phyloP scores from a whole-genome alignment of 805 yeast species.

The Ogataea pilisensis region DNA sequence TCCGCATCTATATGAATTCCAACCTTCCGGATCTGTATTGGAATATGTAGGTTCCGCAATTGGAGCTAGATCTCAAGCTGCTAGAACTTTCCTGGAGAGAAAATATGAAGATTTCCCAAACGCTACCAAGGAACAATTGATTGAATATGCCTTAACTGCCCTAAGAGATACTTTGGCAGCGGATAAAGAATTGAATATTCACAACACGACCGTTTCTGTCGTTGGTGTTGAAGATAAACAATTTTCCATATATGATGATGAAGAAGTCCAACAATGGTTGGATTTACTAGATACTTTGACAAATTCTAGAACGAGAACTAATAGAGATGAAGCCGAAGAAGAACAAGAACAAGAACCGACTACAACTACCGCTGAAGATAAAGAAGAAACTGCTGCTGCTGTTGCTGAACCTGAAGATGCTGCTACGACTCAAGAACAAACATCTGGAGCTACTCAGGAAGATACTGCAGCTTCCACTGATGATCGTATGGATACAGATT shows the following conservation, averaged over 20 bases:
- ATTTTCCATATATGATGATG: constrained; percentile 82
- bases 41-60: constrained; percentile 93
- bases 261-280: constrained; percentile 78
- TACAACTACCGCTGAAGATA: no score
- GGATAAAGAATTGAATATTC: constrained; percentile 81
- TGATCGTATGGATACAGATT: constrained; percentile 36
- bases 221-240: constrained; percentile 73
- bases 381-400: constrained; percentile 9
- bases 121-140: constrained; percentile 63
- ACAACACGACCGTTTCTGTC: constrained; percentile 86
- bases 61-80: constrained; percentile 99
- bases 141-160: constrained; percentile 83
- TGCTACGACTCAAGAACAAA: constrained; percentile 2
- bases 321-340: constrained; percentile 26
- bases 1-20: constrained; percentile 90
- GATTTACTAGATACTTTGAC: constrained; percentile 66
- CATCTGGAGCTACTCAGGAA: constrained; percentile 14
- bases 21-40: constrained; percentile 89
- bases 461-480: constrained; percentile 12
- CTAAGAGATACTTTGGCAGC: constrained; percentile 91
- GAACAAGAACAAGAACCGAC: constrained; percentile 23
- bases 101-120: constrained; percentile 64
- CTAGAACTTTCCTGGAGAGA: constrained; percentile 91
- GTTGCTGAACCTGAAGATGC: constrained; percentile 3
- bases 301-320: constrained; percentile 48